Percentiles rank a stretch among this genome's conserved stretches.
These are phyloP conservation scores for Euphorbia corollata DNA, from an alignment of 441 rosid species.

Conservation along the genomic window DNA sequence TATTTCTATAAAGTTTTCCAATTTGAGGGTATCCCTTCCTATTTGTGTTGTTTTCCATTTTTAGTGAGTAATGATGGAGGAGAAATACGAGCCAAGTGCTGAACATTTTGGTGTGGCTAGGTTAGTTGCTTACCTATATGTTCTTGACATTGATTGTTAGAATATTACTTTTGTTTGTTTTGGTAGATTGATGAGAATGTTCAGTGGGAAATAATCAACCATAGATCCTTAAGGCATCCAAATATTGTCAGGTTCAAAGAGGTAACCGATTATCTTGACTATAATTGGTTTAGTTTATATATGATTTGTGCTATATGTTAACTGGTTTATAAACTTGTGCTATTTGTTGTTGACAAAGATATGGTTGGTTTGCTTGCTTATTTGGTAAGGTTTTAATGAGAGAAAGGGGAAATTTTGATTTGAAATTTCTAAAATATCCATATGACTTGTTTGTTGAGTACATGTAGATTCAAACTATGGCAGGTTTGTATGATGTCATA, in stretches of 20 bases:
- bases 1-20: not conserved
- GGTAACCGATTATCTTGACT: conserved; percentile 28
- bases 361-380: not conserved
- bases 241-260: conserved; percentile 66
- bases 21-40: not conserved
- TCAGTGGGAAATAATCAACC: conserved; percentile 66
- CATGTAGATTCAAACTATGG: too few species aligned
- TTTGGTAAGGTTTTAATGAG: not conserved
- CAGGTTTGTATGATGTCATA: too few species aligned
- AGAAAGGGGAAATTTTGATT: not conserved
- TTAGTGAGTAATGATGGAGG: conserved; percentile 39
- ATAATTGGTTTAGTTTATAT: not conserved
- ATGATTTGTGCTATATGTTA: not conserved
- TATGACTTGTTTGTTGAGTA: conserved; percentile 2
- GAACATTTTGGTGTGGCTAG: conserved; percentile 66
- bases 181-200: conserved; percentile 72
- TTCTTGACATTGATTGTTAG: not conserved
- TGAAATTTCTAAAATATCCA: not conserved
- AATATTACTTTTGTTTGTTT: conserved; percentile 2
- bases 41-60: not conserved
- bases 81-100: conserved; percentile 46
- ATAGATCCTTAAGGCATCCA: conserved; percentile 59
- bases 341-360: not conserved
- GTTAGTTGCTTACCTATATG: conserved; percentile 12
- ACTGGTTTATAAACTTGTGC: not conserved